Evolutionary conservation across 163 green algal species (phyloP).

Genomic region (Smithsoniella earleae): DNA sequence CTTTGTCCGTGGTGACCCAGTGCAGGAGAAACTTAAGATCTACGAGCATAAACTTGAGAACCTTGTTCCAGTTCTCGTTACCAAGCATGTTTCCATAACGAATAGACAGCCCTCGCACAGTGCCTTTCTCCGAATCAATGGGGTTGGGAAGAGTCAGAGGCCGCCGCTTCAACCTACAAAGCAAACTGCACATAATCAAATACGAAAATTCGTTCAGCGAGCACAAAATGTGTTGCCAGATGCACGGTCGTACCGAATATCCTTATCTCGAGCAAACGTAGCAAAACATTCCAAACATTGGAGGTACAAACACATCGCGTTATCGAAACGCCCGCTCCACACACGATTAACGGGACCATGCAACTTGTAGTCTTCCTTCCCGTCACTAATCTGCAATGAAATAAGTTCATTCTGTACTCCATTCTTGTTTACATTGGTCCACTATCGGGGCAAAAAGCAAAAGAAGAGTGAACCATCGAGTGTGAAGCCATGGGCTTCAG

Average conservation of each 20-base stretch:
- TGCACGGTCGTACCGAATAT: slow-evolving; percentile 32
- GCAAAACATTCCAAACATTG: slow-evolving; percentile 85
- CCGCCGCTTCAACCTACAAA: neutral
- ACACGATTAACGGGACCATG: slow-evolving; percentile 85
- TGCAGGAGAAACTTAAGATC: slow-evolving; percentile 48
- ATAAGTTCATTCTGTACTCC: neutral
- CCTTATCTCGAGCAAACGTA: slow-evolving; percentile 53
- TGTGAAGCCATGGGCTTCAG: slow-evolving; percentile 30
- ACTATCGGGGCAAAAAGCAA: neutral
- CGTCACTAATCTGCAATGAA: slow-evolving; percentile 18
- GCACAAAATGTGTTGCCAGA: slow-evolving; percentile 23
- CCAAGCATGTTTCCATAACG: slow-evolving; percentile 1
- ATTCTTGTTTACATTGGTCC: neutral
- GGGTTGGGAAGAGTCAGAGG: slow-evolving; percentile 4
- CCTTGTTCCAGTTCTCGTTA: slow-evolving; percentile 79
- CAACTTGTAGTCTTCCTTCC: slow-evolving; percentile 60
- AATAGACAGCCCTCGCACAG: neutral
- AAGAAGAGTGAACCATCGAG: slow-evolving; percentile 1
- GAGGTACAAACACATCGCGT: slow-evolving; percentile 76
- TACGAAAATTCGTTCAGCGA: neutral
- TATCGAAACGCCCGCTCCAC: slow-evolving; percentile 76
- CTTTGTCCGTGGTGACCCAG: slow-evolving; percentile 22
- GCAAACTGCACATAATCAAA: neutral
- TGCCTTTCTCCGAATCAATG: slow-evolving; percentile 24
- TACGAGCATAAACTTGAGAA: slow-evolving; percentile 85